Evolutionary conservation across 2,329 filamentous ascomycete species (phyloP).

Genomic region (Ascochyta clinopodiicola): DNA sequence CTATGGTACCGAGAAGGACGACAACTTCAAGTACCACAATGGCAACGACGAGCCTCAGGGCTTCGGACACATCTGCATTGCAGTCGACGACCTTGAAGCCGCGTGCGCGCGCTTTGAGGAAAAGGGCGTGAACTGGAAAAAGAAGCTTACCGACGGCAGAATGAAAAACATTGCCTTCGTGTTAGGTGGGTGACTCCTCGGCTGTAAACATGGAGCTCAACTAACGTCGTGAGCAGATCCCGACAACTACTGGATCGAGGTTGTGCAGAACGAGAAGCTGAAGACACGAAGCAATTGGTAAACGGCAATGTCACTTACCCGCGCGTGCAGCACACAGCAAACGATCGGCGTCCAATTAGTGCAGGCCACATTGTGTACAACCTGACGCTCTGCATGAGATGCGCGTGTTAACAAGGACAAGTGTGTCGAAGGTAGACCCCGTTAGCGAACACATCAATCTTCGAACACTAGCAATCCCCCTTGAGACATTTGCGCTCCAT

Average conservation of each 20-base stretch:
- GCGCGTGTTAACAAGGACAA: background rate
- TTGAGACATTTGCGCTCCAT: background rate
- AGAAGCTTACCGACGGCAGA: conserved; percentile 84
- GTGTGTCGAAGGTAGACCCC: background rate
- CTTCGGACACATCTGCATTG: conserved; percentile 89
- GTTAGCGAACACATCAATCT: background rate
- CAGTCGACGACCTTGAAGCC: conserved; percentile 86
- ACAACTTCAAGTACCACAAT: conserved; percentile 84
- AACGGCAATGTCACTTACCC: conserved; percentile 19
- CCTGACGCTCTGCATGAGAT: background rate
- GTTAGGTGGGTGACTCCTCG: conserved; percentile 58
- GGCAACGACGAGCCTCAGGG: conserved; percentile 92
- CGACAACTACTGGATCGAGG: conserved; percentile 82
- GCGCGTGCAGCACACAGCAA: conserved; percentile 17
- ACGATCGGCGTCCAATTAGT: conserved; percentile 21
- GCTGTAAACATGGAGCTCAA: background rate
- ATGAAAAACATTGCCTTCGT: conserved; percentile 97
- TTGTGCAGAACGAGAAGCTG: conserved; percentile 78
- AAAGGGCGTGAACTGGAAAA: conserved; percentile 87
- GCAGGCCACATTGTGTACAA: conserved; percentile 13
- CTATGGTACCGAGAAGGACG: conserved; percentile 83
- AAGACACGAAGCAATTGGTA: conserved; percentile 53
- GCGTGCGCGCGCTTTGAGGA: conserved; percentile 88
- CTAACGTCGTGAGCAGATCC: conserved; percentile 57
- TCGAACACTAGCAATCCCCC: background rate